Conservation (phyloP, 2,329 filamentous ascomycete species). For the Neonectria neomacrospora region DNA sequence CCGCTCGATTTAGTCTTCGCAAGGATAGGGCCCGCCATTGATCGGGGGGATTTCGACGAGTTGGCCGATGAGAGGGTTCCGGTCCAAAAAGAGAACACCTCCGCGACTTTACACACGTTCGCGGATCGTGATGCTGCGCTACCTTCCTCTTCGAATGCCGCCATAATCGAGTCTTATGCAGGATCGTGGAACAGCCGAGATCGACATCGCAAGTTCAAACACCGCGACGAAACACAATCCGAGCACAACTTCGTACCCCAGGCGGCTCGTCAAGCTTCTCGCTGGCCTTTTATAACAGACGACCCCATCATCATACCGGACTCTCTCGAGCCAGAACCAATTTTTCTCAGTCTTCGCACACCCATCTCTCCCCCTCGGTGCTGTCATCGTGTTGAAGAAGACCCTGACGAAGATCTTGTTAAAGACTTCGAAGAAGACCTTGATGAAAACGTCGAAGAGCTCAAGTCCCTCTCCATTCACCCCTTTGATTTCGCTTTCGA, state of each 20-base stretch:
- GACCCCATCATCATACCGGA: constrained; percentile 8
- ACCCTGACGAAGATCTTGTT: too few species aligned
- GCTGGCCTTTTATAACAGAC: constrained; percentile 34
- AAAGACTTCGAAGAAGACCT: too few species aligned
- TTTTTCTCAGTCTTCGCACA: neutral
- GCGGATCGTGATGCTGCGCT: neutral
- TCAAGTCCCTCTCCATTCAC: too few species aligned
- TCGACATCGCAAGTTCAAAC: neutral
- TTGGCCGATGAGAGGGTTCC: too few species aligned
- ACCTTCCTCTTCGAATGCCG: constrained; percentile 12
- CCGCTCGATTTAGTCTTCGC: constrained; percentile 30
- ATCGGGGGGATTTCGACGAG: too few species aligned
- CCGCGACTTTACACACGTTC: too few species aligned
- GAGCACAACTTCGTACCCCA: neutral
- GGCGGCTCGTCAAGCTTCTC: constrained; percentile 11
- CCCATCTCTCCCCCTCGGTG: too few species aligned
- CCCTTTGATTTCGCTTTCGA: too few species aligned
- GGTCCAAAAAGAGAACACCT: too few species aligned
- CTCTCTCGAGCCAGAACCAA: neutral
- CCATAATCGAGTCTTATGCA: constrained; percentile 31
- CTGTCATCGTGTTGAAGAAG: too few species aligned
- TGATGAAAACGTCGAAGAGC: too few species aligned
- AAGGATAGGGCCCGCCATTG: constrained; percentile 13
- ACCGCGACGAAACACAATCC: neutral
- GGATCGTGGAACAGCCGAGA: constrained; percentile 22